Base-by-base conservation (phyloP, 768 basidiomycete species). In the Pleurotus tuber-regium region DNA sequence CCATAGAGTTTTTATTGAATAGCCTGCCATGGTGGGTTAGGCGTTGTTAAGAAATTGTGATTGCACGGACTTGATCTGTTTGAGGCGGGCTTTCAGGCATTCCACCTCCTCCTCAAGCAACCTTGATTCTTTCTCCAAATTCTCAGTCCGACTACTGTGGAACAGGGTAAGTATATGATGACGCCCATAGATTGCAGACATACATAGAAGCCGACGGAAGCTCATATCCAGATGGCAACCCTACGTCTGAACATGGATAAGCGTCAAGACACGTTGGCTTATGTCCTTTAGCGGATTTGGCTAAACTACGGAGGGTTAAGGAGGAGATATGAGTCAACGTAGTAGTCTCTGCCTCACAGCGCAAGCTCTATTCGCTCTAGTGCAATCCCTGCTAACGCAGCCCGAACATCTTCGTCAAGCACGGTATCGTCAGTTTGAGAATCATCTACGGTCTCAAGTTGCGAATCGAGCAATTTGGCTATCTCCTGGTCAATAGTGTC, bases 41-140 rank as follows among this genome's bases (percentile, higher is more conserved):
- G n/a, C n/a, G n/a, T n/a, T n/a, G n/a, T n/a, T n/a, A n/a, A n/a
- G n/a, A n/a, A n/a, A n/a, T n/a, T n/a, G n/a, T n/a, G n/a, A 16
- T 25, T 14, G 35, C 7, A 21, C 64, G 4, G 33, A 72, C 71
- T 65, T 70, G 5, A 61, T 62, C n/a, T 60, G 58, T 9, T 57
- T 57, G 4, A 67, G 51, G 18, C 70, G 67, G 24, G 58, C 53
- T 44, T 62, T 67, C 23, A 70, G 55, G 9, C 56, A 48, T 16
- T 52, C 54, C 1, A 62, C 54, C 36, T 70, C 64, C 1, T 41
- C 39, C 52, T 72, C 67, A 1, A 69, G 51, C 0, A 65, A 54
- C 19, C 51, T 53, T 9, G 63, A 61, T 48, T 74, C 70, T 4
- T 48, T 31, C 25, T 65, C 56, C 3, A 64, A 43, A 33, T 52